These are phyloP conservation scores for Mycogone perniciosa DNA, from an alignment of 2,329 filamentous ascomycete genomes.

Conservation along the genomic window DNA sequence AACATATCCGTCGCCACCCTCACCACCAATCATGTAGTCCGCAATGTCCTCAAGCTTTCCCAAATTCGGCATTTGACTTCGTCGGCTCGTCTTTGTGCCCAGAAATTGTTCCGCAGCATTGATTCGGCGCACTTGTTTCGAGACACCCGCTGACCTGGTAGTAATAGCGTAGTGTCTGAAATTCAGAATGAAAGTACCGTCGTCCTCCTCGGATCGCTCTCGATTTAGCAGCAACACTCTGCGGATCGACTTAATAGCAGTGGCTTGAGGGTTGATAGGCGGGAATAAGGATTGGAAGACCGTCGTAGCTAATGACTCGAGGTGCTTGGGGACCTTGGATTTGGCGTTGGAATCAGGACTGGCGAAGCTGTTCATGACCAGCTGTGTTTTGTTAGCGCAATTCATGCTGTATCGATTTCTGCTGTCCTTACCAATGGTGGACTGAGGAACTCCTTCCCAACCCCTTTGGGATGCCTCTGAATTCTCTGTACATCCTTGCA, in stretches of 20 bases:
- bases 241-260: conserved; percentile 85
- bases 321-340: conserved; percentile 79
- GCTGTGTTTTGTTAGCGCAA: conserved; percentile 36
- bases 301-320: conserved; percentile 86
- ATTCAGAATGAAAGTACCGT: conserved; percentile 73
- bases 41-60: conserved; percentile 88
- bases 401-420: neutral
- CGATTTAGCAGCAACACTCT: conserved; percentile 87
- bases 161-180: conserved; percentile 94
- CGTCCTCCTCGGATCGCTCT: conserved; percentile 53
- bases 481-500: conserved; percentile 84
- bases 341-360: conserved; percentile 54
- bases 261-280: conserved; percentile 86
- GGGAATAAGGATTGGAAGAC: conserved; percentile 96
- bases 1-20: conserved; percentile 70
- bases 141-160: conserved; percentile 77
- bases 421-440: conserved; percentile 62
- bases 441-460: conserved; percentile 77
- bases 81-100: conserved; percentile 52
- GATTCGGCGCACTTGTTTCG: conserved; percentile 74
- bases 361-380: conserved; percentile 98
- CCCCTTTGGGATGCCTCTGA: conserved; percentile 74
- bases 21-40: conserved; percentile 86
- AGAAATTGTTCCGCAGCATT: conserved; percentile 79
- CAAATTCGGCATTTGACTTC: conserved; percentile 74